Percentiles rank a stretch among this genome's conserved stretches.
Conservation (phyloP, 2,329 filamentous ascomycete species). For the Penicillium digitatum region DNA sequence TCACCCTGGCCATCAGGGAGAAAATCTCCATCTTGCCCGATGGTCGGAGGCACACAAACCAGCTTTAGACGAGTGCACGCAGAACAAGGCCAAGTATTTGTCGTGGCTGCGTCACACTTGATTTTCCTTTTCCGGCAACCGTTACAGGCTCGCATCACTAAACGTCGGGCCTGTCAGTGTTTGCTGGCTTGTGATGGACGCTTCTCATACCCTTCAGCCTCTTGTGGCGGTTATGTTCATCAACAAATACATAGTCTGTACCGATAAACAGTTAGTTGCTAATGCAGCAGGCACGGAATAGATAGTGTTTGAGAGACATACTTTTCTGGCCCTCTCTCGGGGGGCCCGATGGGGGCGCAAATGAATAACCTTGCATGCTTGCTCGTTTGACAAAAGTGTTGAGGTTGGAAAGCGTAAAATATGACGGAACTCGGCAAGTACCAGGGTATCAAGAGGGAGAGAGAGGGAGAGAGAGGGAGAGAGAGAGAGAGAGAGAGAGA, state of each 20-base stretch:
- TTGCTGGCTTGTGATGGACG: neutral
- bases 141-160: slow-evolving; percentile 96
- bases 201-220: slow-evolving; percentile 72
- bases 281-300: neutral
- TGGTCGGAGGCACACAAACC: slow-evolving; percentile 84
- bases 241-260: slow-evolving; percentile 95
- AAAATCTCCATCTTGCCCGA: slow-evolving; percentile 63
- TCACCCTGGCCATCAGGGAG: slow-evolving; percentile 30
- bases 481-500: neutral
- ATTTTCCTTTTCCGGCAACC: slow-evolving; percentile 94
- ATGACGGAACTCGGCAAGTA: neutral
- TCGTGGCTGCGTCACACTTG: slow-evolving; percentile 95
- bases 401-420: slow-evolving; percentile 21
- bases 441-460: neutral
- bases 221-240: slow-evolving; percentile 98
- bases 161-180: slow-evolving; percentile 14
- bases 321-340: slow-evolving; percentile 79
- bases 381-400: neutral
- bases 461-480: neutral
- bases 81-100: slow-evolving; percentile 95
- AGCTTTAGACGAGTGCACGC: slow-evolving; percentile 89
- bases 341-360: slow-evolving; percentile 62
- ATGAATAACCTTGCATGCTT: slow-evolving; percentile 68
- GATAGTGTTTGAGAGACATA: slow-evolving; percentile 45
- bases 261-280: slow-evolving; percentile 11